Conservation (phyloP, 1,284 basidiomycete species). For the Rhodotorula sp. region DNA sequence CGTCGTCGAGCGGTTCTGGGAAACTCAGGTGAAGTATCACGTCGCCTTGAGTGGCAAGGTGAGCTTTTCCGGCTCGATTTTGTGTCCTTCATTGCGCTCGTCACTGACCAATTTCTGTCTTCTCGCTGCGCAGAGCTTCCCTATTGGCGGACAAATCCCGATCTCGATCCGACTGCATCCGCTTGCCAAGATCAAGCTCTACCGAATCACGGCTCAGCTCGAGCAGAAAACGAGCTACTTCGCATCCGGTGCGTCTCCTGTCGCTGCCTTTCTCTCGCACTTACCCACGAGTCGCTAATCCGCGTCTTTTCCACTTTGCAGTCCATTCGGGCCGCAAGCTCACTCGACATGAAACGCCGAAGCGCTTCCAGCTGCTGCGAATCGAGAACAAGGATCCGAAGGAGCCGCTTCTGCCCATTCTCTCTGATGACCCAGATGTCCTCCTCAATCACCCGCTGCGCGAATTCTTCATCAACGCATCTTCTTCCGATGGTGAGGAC, state of each 20-base stretch:
- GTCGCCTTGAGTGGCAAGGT: slow-evolving; percentile 72
- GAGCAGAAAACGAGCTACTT: slow-evolving; percentile 61
- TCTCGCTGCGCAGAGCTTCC: slow-evolving; percentile 56
- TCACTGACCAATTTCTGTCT: background rate
- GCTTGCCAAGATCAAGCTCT: slow-evolving; percentile 76
- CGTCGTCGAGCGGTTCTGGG: slow-evolving; percentile 88
- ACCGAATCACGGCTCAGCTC: slow-evolving; percentile 70
- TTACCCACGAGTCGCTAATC: too few relatives aligned
- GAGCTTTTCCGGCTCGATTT: slow-evolving; percentile 2
- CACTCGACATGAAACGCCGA: slow-evolving; percentile 71
- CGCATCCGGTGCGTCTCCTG: slow-evolving; percentile 34
- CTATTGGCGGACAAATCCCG: slow-evolving; percentile 78
- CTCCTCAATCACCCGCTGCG: slow-evolving; percentile 39
- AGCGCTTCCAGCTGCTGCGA: slow-evolving; percentile 65
- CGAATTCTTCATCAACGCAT: slow-evolving; percentile 44
- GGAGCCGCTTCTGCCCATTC: slow-evolving; percentile 65
- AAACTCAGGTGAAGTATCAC: slow-evolving; percentile 76
- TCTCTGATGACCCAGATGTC: slow-evolving; percentile 52
- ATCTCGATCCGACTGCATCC: slow-evolving; percentile 81
- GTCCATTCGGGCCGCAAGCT: slow-evolving; percentile 52
- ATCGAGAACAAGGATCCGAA: slow-evolving; percentile 61
- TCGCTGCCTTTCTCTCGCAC: too few relatives aligned
- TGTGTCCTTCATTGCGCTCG: too few relatives aligned
- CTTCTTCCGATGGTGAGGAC: slow-evolving; percentile 37
- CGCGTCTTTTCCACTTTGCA: background rate